Evolutionary conservation across 192 early-diverging fungal species (phyloP).

Genomic region (Backusella macrospora): DNA sequence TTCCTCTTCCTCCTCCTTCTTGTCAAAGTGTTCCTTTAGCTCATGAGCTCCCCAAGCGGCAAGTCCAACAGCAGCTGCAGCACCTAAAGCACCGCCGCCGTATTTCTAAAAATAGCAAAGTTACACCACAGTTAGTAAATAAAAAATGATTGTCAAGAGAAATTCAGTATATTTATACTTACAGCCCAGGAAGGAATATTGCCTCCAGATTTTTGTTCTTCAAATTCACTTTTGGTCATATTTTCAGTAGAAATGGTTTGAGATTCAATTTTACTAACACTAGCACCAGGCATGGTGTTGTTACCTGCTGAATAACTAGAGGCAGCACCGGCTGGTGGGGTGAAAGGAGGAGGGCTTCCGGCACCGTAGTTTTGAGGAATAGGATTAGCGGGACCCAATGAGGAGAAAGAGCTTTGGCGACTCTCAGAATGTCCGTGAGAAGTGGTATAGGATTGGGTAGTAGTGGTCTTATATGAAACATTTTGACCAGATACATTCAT

Average conservation of each 20-base stretch:
- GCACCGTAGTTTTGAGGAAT: constrained; percentile 38
- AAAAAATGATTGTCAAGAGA: background rate
- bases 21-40: constrained; percentile 36
- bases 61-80: constrained; percentile 42
- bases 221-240: constrained; percentile 8
- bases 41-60: constrained; percentile 37
- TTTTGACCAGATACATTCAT: constrained; percentile 4
- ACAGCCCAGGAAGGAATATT: constrained; percentile 39
- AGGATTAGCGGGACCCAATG: constrained; percentile 31
- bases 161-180: background rate
- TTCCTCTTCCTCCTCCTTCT: constrained; percentile 28
- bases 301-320: background rate
- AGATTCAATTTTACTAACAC: background rate
- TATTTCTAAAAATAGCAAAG: constrained; percentile 35
- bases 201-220: constrained; percentile 5
- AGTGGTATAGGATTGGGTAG: background rate
- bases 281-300: background rate
- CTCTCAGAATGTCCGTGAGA: constrained; percentile 9
- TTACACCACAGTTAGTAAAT: background rate
- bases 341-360: constrained; percentile 40
- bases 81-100: constrained; percentile 40
- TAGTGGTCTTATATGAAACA: constrained; percentile 13
- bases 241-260: background rate
- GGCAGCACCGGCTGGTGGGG: constrained; percentile 22
- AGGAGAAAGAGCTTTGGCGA: constrained; percentile 19